Conservation (phyloP, 768 basidiomycete genomes). For the Boletellus ananiceps region DNA sequence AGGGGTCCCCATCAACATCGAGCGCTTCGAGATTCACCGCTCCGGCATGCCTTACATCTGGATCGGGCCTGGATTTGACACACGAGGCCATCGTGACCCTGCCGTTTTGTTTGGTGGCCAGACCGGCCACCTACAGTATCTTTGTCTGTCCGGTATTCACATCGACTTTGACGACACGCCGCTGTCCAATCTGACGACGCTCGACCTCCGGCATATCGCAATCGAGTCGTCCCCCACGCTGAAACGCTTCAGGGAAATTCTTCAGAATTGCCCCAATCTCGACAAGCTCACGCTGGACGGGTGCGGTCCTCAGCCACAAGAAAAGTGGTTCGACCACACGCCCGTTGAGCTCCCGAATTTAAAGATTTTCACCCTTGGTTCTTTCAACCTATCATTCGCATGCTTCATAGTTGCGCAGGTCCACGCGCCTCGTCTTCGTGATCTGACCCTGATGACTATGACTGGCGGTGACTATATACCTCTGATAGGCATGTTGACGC, state of each 20-base stretch:
- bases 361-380: conserved; percentile 51
- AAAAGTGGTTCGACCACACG: conserved; percentile 25
- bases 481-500: conserved; percentile 44
- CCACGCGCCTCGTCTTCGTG: conserved; percentile 51
- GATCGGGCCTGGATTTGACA: conserved; percentile 40
- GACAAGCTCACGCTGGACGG: conserved; percentile 56
- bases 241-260: conserved; percentile 48
- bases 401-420: conserved; percentile 46
- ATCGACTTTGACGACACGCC: conserved; percentile 53
- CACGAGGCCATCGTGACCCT: conserved; percentile 29
- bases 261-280: conserved; percentile 45
- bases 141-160: conserved; percentile 56
- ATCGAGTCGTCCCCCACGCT: conserved; percentile 48
- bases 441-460: conserved; percentile 55
- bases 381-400: conserved; percentile 47
- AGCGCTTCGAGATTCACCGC: conserved; percentile 65
- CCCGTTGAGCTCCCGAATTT: conserved; percentile 49
- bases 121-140: conserved; percentile 43
- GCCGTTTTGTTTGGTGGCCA: conserved; percentile 49
- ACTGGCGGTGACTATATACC: conserved; percentile 47
- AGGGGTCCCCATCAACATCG: conserved; percentile 41
- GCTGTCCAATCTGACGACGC: conserved; percentile 51
- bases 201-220: conserved; percentile 63
- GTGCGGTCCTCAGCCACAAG: conserved; percentile 46
- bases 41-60: conserved; percentile 44